Base-by-base conservation (phyloP, 164 flowering plant species). In the Berberis thunbergii region DNA sequence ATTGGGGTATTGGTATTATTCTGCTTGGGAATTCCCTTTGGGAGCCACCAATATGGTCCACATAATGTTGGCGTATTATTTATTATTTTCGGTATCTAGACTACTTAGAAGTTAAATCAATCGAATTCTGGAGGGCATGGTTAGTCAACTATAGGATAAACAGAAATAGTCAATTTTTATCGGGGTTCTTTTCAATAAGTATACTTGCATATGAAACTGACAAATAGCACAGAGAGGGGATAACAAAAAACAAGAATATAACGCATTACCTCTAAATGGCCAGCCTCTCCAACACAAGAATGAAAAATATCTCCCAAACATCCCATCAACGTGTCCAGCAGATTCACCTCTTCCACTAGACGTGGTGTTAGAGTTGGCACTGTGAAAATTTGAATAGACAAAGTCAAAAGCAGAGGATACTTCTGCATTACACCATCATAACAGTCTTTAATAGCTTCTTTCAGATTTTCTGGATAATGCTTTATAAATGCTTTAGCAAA, bases 341-440 rank as follows among this genome's bases (percentile, higher is more conserved):
- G 80, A 71, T 89, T 74, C 81, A 74, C 72, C 76, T 95, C 97
- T 76, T 79, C 84, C 57, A 95, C 99, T 62, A 95, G 91, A 38
- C 80, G 79, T 41, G 84, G 92, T 4, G 97, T 86, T 48, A 95
- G 72, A 62, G 94, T 88, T 48, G 96, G 96, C 66, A 89, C 99
- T 4, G 99, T 91, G 45, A 91, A 79, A 61, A 95, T 89, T 73
- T 95, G 99, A 54, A 91, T 97, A 49, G 97, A 81, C 63, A 95
- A 95, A 56, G 74, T 77, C 52, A 91, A 75, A 5, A 88, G 71
- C 3, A 91, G 75, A 2, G 81, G 84, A 83, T 77, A 83, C 62
- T 75, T 78, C 54, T 76, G 78, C 49, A 76, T 55, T 61, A 72
- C 68, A 57, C n/a, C 2, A 56, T 86, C 85, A 59, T 57, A 69